A percentile compares a stretch with the other conserved stretches of the same genome.
Evolutionary conservation across 345 rosid species (phyloP).

Genomic region (Ricinus communis): DNA sequence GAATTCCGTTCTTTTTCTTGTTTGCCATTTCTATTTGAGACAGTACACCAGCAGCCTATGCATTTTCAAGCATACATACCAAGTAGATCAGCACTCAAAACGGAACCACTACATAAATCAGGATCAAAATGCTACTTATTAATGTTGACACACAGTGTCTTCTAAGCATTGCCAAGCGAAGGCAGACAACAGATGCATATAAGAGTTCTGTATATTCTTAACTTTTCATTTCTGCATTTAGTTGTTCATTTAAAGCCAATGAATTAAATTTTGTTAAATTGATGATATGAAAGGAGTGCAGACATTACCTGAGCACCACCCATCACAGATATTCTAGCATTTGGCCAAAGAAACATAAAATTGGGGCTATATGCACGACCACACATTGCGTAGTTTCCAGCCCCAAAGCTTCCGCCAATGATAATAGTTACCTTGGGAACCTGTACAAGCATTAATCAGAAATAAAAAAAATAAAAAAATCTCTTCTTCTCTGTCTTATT

Average conservation of each 20-base stretch:
- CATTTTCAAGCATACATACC: constrained; percentile 19
- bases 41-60: constrained; percentile 94
- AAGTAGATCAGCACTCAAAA: neutral
- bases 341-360: constrained; percentile 96
- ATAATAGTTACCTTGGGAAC: constrained; percentile 86
- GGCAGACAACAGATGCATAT: neutral
- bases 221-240: neutral
- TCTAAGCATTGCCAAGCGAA: neutral
- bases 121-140: no score
- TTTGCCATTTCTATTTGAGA: constrained; percentile 81
- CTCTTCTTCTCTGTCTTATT: neutral
- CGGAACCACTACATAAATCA: no score
- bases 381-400: constrained; percentile 98
- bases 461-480: constrained; percentile 1
- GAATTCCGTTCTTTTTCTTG: constrained; percentile 78
- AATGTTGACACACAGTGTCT: neutral
- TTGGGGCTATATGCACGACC: constrained; percentile 92
- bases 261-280: neutral
- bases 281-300: neutral
- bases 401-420: constrained; percentile 95
- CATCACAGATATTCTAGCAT: constrained; percentile 92
- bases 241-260: neutral
- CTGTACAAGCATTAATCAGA: constrained; percentile 34
- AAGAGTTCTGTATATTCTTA: neutral
- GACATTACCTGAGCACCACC: constrained; percentile 86